Evolutionary conservation across 2,329 filamentous ascomycete species (phyloP), one percentile per base, ranked within the genome.

Genomic region (Hymenoscyphus scutula): DNA sequence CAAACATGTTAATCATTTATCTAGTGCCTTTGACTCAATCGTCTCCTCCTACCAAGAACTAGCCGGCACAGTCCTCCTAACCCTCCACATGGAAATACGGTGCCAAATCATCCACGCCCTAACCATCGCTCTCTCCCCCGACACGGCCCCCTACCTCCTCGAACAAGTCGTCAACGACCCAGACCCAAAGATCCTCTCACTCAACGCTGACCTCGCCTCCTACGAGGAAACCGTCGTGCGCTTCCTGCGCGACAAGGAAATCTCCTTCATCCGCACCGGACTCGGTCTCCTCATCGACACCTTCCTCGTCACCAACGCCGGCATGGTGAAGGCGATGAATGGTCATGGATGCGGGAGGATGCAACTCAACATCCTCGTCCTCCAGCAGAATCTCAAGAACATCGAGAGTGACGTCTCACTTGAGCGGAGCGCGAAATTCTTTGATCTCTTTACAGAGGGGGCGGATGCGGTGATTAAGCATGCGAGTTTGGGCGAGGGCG

Each of bases 301-400:
- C 8, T 90, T 89, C 72, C 86, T 98, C 2, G 86, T 97, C 41
- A 80, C 86, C 64, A 90, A 90, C 66, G 86, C 88, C 1, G 79
- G 82, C 19, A 84, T 85, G 72, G 89, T 94, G 53, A 86, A 87
- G 57, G 87, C 89, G 7, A 94, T 99, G 87, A 97, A 99, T 75
- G 79, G 78, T 41, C 85, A 89, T 70, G 95, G 95, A 51, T 91
- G 89, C 64, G 86, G 88, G n/a, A 85, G 92, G 41, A 92, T 99
- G 85, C 89, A 92, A 74, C 85, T 98, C 71, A 97, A 99, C 74
- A 92, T 97, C 56, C 83, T 97, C 27, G 95, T 99, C 48, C 80
- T 99, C 58, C 94, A 98, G 77, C 95, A 99, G 74, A 97, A 97
- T 71, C 85, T 99, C 61, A 97, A 97, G 79, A 96, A 96, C 68